These are phyloP conservation scores for Barnettozyma sp. DNA, from an alignment of 805 yeast species.

Conservation along the genomic window DNA sequence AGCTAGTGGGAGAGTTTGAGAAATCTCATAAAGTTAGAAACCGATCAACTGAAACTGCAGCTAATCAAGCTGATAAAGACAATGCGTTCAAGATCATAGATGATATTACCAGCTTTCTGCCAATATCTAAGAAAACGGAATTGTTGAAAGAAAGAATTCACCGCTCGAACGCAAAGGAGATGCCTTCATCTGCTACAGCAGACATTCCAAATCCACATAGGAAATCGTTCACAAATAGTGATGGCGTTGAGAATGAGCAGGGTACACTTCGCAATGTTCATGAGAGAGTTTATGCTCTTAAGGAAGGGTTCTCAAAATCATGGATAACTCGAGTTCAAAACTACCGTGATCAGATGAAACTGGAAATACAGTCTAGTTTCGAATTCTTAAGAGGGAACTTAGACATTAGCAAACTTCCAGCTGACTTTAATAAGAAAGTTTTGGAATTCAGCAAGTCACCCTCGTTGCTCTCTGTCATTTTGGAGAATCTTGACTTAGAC, in stretches of 20 bases:
- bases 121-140: slow-evolving; percentile 6
- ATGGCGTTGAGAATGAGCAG: not conserved
- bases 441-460: slow-evolving; percentile 42
- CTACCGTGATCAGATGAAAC: slow-evolving; percentile 35
- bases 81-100: slow-evolving; percentile 3
- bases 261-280: slow-evolving; percentile 3
- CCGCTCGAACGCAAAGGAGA: not conserved
- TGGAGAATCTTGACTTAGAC: slow-evolving; percentile 43
- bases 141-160: slow-evolving; percentile 4
- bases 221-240: not conserved
- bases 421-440: slow-evolving; percentile 37
- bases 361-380: slow-evolving; percentile 34
- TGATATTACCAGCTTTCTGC: slow-evolving; percentile 8
- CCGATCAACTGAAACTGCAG: slow-evolving; percentile 8
- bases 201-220: not conserved
- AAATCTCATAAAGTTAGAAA: slow-evolving; percentile 2
- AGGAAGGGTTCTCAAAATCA: slow-evolving; percentile 45
- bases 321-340: slow-evolving; percentile 66
- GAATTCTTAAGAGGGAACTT: slow-evolving; percentile 37
- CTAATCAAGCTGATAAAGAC: slow-evolving; percentile 5
- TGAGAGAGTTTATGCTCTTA: slow-evolving; percentile 23
- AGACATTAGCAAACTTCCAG: slow-evolving; percentile 30
- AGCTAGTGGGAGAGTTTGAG: slow-evolving; percentile 17
- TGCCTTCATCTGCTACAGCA: slow-evolving; percentile 5
- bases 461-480: slow-evolving; percentile 43